A percentile compares a stretch with the other conserved stretches of the same genome.
phyloP scores from a whole-genome alignment of 2,329 filamentous ascomycete genomes.

The Monosporascus cannonballus region DNA sequence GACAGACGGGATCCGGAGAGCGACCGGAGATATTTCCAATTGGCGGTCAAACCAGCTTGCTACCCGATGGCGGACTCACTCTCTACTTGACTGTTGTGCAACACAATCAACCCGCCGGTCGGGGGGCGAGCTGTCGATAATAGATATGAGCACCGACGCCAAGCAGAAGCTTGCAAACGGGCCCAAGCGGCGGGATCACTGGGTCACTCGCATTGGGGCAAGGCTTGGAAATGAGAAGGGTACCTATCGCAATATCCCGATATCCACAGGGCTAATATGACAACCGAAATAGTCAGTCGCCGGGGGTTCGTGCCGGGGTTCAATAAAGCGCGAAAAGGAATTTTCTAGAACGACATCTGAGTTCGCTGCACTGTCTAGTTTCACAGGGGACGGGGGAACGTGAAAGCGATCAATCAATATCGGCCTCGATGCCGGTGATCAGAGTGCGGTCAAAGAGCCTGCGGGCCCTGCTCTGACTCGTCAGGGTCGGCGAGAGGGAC shows the following conservation, averaged over 20 bases:
- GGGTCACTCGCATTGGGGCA: slow-evolving; percentile 13
- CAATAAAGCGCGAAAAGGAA: too few relatives aligned
- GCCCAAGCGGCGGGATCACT: slow-evolving; percentile 14
- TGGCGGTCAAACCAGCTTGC: background rate
- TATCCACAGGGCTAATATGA: too few relatives aligned
- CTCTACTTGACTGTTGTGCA: background rate
- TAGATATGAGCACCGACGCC: background rate
- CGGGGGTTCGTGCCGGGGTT: too few relatives aligned
- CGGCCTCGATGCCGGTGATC: too few relatives aligned
- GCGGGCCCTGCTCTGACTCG: too few relatives aligned
- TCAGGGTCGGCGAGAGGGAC: too few relatives aligned
- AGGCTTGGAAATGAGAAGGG: background rate
- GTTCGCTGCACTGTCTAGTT: too few relatives aligned
- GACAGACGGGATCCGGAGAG: background rate
- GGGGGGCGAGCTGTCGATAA: background rate
- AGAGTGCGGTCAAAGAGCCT: too few relatives aligned
- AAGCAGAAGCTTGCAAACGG: slow-evolving; percentile 7
- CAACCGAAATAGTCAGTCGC: too few relatives aligned
- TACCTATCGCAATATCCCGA: background rate
- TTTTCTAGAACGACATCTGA: too few relatives aligned
- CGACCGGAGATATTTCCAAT: background rate
- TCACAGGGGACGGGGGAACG: too few relatives aligned
- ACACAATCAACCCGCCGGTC: background rate
- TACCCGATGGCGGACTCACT: background rate
- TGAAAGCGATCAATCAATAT: too few relatives aligned